A percentile compares a stretch with the other conserved stretches of the same genome.
phyloP scores from a whole-genome alignment of 2,329 filamentous ascomycete genomes.

The Sporothrix phasma region DNA sequence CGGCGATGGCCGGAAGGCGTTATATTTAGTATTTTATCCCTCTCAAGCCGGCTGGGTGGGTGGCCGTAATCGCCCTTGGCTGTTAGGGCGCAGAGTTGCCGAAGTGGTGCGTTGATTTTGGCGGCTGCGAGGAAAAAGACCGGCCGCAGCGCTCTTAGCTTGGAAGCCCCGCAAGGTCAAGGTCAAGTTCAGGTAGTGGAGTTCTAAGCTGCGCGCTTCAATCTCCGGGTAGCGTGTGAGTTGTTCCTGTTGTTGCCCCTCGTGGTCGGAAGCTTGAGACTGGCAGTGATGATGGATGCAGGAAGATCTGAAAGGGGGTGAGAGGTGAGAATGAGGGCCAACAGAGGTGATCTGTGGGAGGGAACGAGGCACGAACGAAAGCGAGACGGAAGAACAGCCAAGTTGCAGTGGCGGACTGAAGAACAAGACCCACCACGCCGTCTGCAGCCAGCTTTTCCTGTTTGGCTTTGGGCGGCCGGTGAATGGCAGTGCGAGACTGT shows the following conservation, averaged over 20 bases:
- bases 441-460: conserved; percentile 1
- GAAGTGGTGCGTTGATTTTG: conserved; percentile 18
- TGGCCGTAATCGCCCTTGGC: conserved; percentile 18
- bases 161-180: conserved; percentile 18
- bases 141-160: neutral
- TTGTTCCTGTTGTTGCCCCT: neutral
- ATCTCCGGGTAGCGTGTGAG: neutral
- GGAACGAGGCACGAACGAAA: neutral
- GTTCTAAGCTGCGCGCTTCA: conserved; percentile 10
- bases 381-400: neutral
- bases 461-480: neutral
- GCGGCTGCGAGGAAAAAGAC: conserved; percentile 9
- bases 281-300: neutral
- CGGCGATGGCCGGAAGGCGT: conserved; percentile 15
- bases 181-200: conserved; percentile 9
- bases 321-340: neutral
- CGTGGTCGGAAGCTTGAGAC: neutral
- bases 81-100: conserved; percentile 15
- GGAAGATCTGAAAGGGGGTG: neutral
- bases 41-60: conserved; percentile 8
- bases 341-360: too few relatives aligned
- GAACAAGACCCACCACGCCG: neutral
- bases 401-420: conserved; percentile 9
- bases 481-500: neutral
- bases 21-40: conserved; percentile 17